Conservation (phyloP, 768 basidiomycete genomes). For the Mycena epipterygia region DNA sequence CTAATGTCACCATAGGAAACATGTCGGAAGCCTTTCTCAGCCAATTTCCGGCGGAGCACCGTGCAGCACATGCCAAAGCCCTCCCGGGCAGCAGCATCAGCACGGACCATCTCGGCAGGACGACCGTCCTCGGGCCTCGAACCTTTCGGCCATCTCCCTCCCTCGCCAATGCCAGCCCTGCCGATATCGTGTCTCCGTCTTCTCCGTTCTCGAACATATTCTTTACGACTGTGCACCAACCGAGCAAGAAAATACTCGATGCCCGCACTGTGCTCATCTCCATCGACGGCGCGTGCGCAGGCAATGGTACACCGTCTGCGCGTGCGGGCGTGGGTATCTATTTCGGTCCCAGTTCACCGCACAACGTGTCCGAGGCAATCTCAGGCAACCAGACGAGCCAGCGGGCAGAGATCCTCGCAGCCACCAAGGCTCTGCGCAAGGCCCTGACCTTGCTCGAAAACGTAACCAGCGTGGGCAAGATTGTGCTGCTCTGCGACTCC, state of each 20-base stretch:
- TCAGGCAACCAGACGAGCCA: slow-evolving; percentile 31
- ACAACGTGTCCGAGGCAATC: slow-evolving; percentile 28
- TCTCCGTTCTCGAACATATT: slow-evolving; percentile 29
- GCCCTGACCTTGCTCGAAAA: not conserved
- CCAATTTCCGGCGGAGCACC: slow-evolving; percentile 21
- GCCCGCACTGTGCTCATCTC: too few relatives aligned
- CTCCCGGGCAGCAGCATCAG: slow-evolving; percentile 28
- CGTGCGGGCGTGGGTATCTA: slow-evolving; percentile 29
- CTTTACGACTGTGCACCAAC: too few relatives aligned
- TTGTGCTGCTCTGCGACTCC: slow-evolving; percentile 29
- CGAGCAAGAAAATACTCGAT: too few relatives aligned
- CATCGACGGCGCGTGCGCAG: too few relatives aligned
- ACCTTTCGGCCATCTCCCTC: slow-evolving; percentile 21
- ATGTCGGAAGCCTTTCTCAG: slow-evolving; percentile 28
- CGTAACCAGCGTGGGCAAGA: not conserved
- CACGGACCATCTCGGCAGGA: slow-evolving; percentile 29
- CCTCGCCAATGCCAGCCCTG: slow-evolving; percentile 14
- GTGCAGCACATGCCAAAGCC: slow-evolving; percentile 12
- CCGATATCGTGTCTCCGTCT: slow-evolving; percentile 16
- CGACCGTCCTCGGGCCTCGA: slow-evolving; percentile 27
- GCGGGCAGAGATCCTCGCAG: slow-evolving; percentile 33
- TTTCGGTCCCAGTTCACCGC: slow-evolving; percentile 33
- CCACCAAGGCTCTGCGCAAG: slow-evolving; percentile 19
- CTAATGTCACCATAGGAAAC: not conserved
- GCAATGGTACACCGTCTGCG: slow-evolving; percentile 27